phyloP scores from a whole-genome alignment of 192 early-diverging fungal species.

The Podila horticola region DNA sequence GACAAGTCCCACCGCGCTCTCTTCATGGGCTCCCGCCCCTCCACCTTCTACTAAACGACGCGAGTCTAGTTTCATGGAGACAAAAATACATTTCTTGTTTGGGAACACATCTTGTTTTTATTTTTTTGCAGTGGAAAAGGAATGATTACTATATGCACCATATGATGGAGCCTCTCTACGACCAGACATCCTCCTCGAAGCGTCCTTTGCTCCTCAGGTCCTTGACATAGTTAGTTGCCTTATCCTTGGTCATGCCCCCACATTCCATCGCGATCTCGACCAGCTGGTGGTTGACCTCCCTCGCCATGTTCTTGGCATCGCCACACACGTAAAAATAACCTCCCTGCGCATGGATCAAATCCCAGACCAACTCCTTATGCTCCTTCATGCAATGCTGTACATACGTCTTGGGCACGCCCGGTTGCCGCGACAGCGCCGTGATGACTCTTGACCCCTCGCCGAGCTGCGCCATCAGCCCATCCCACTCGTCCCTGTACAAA shows the following conservation, averaged over 20 bases:
- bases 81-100: too few species aligned
- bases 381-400: slow-evolving; percentile 93
- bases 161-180: slow-evolving; percentile 40
- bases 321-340: slow-evolving; percentile 94
- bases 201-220: slow-evolving; percentile 80
- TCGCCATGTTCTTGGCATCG: slow-evolving; percentile 97
- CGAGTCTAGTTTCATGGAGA: slow-evolving; percentile 3
- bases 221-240: slow-evolving; percentile 84
- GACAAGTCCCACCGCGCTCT: slow-evolving; percentile 68
- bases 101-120: too few species aligned
- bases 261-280: slow-evolving; percentile 71
- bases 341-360: slow-evolving; percentile 75
- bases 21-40: slow-evolving; percentile 93
- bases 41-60: slow-evolving; percentile 82
- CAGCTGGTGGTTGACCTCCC: slow-evolving; percentile 81
- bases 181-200: slow-evolving; percentile 98
- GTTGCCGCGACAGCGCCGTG: slow-evolving; percentile 92
- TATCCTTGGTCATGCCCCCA: slow-evolving; percentile 73
- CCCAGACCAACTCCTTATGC: slow-evolving; percentile 81
- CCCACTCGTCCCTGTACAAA: slow-evolving; percentile 89
- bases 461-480: slow-evolving; percentile 69
- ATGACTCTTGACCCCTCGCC: slow-evolving; percentile 70
- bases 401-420: slow-evolving; percentile 85
- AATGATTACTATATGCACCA: too few species aligned
- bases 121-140: too few species aligned